Conservation (phyloP, 2,329 filamentous ascomycete species). For the Leptographium radiaticola region DNA sequence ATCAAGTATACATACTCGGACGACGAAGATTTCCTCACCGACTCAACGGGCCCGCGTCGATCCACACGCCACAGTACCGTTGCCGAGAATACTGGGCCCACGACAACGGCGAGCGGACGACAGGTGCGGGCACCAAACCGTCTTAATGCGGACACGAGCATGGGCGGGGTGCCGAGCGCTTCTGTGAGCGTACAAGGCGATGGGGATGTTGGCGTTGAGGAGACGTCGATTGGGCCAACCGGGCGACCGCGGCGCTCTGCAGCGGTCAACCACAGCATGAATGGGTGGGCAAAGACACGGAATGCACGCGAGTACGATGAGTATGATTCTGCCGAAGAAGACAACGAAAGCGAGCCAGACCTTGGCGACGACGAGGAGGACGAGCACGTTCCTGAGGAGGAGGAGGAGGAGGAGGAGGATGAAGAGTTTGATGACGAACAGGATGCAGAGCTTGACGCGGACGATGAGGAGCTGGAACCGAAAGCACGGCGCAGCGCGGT, state of each 20-base stretch:
- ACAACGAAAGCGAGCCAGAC: constrained; percentile 59
- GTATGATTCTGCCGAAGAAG: constrained; percentile 47
- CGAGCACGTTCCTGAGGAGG: constrained; percentile 53
- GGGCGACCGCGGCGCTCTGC: constrained; percentile 39
- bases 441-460: constrained; percentile 47
- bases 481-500: constrained; percentile 48
- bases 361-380: constrained; percentile 61
- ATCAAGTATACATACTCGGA: constrained; percentile 95
- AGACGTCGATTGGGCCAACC: constrained; percentile 27
- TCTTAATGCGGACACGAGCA: constrained; percentile 31
- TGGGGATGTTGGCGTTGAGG: constrained; percentile 14
- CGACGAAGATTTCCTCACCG: constrained; percentile 60
- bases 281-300: constrained; percentile 31
- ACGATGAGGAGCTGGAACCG: constrained; percentile 42
- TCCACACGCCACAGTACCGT: constrained; percentile 69
- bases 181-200: constrained; percentile 30
- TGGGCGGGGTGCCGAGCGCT: constrained; percentile 31
- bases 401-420: constrained; percentile 47
- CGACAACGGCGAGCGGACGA: constrained; percentile 74
- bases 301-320: constrained; percentile 26
- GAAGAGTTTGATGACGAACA: constrained; percentile 40
- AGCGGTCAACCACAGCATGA: constrained; percentile 34
- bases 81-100: constrained; percentile 46
- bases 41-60: constrained; percentile 47
- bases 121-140: constrained; percentile 62